Percentiles rank a stretch among this genome's conserved stretches.
These are phyloP conservation scores for Daldinia sp. DNA, from an alignment of 2,329 filamentous ascomycete genomes.

Conservation along the genomic window DNA sequence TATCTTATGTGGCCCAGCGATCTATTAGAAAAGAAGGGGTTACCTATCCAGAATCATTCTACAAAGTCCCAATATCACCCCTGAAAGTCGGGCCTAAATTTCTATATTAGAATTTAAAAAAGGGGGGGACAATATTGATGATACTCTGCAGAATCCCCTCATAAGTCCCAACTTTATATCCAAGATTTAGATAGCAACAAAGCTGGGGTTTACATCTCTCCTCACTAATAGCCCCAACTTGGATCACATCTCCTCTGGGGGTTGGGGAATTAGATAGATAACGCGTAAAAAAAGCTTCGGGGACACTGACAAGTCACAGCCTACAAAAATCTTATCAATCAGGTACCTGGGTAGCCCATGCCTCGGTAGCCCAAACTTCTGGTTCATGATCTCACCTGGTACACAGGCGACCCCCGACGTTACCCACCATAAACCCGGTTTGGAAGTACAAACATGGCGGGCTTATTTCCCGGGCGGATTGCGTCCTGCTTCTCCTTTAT, in stretches of 20 bases:
- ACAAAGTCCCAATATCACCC: neutral
- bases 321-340: slow-evolving; percentile 36
- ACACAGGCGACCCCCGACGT: slow-evolving; percentile 51
- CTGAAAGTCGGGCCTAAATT: neutral
- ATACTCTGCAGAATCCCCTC: neutral
- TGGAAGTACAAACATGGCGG: slow-evolving; percentile 48
- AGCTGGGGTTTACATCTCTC: slow-evolving; percentile 4
- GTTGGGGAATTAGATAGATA: slow-evolving; percentile 10
- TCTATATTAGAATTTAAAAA: neutral
- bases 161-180: neutral
- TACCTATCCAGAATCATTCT: neutral
- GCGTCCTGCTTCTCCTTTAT: slow-evolving; percentile 50
- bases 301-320: neutral
- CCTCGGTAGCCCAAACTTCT: slow-evolving; percentile 48
- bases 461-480: slow-evolving; percentile 42
- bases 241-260: neutral
- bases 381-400: slow-evolving; percentile 50
- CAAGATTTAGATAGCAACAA: neutral
- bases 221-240: slow-evolving; percentile 2
- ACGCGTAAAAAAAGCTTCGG: neutral
- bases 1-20: neutral
- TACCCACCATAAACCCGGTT: slow-evolving; percentile 51
- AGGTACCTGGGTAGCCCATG: slow-evolving; percentile 28
- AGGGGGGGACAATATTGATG: neutral
- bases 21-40: neutral